A percentile compares a stretch with the other conserved stretches of the same genome.
phyloP scores from a whole-genome alignment of 2,329 filamentous ascomycete genomes.

The Alternaria hordeiaustralica region DNA sequence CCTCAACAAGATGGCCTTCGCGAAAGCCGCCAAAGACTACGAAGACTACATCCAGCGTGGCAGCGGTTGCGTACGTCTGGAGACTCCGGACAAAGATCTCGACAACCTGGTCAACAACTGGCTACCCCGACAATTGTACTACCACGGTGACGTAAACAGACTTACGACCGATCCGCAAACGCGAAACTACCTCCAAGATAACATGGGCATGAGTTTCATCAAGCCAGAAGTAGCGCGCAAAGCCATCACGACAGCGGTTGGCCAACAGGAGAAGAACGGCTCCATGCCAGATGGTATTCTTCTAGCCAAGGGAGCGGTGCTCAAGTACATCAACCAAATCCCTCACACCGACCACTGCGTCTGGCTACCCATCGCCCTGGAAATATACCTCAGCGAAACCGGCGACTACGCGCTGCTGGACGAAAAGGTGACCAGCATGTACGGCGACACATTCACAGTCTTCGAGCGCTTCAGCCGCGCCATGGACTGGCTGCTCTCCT shows the following conservation, averaged over 20 bases:
- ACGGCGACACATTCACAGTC: slow-evolving; percentile 58
- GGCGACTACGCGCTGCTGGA: slow-evolving; percentile 60
- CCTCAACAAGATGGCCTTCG: slow-evolving; percentile 58
- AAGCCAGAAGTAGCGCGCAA: slow-evolving; percentile 57
- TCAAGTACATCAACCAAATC: slow-evolving; percentile 68
- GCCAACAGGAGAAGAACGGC: slow-evolving; percentile 62
- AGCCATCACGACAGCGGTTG: slow-evolving; percentile 58
- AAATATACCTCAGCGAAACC: slow-evolving; percentile 63
- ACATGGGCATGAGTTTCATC: slow-evolving; percentile 67
- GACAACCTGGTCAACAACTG: slow-evolving; percentile 67
- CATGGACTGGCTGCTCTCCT: slow-evolving; percentile 62
- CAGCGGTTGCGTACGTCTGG: slow-evolving; percentile 59
- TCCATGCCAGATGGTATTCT: slow-evolving; percentile 66
- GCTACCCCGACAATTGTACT: slow-evolving; percentile 64
- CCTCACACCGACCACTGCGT: slow-evolving; percentile 67
- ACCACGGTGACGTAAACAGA: slow-evolving; percentile 66
- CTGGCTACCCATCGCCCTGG: slow-evolving; percentile 63
- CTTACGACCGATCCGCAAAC: slow-evolving; percentile 66
- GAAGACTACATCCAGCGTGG: slow-evolving; percentile 60
- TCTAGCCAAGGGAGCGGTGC: slow-evolving; percentile 60
- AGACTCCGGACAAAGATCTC: slow-evolving; percentile 61
- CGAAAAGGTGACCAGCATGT: slow-evolving; percentile 51
- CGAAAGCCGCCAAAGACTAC: slow-evolving; percentile 56
- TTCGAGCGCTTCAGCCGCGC: slow-evolving; percentile 63
- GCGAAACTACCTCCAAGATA: slow-evolving; percentile 66